phyloP scores from a whole-genome alignment of 2,329 filamentous ascomycete species.

The Elsinoe perseae region DNA sequence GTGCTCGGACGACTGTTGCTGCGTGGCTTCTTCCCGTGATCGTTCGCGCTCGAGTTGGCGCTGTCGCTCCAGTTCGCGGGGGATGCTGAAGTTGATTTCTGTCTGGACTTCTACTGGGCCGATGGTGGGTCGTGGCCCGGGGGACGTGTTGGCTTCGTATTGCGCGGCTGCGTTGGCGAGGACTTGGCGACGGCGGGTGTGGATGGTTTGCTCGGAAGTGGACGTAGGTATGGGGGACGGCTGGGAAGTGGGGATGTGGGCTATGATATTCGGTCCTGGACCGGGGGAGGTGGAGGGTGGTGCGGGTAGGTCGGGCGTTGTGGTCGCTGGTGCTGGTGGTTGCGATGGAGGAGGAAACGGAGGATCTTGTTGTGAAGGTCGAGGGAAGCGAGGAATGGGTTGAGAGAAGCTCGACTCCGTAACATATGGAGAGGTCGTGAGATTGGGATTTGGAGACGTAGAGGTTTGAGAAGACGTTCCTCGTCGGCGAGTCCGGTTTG shows the following conservation, averaged over 20 bases:
- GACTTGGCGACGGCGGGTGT: not conserved
- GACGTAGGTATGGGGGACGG: not conserved
- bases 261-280: slow-evolving; percentile 6
- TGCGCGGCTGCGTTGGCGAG: slow-evolving; percentile 2
- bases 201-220: not conserved
- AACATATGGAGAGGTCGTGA: not conserved
- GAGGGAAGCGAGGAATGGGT: slow-evolving; percentile 7
- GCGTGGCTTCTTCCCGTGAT: not conserved
- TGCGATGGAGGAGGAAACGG: slow-evolving; percentile 12
- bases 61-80: not conserved
- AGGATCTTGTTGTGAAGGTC: slow-evolving; percentile 3
- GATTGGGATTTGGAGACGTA: not conserved
- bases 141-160: not conserved
- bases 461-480: not conserved
- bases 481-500: not conserved
- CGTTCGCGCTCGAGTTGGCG: not conserved
- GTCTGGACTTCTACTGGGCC: too few relatives aligned
- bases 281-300: slow-evolving; percentile 6
- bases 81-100: slow-evolving; percentile 3
- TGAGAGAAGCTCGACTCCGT: slow-evolving; percentile 10
- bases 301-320: not conserved
- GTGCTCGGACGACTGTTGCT: too few relatives aligned
- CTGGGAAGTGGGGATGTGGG: not conserved
- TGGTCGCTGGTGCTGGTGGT: not conserved
- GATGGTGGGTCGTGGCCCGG: not conserved